A percentile compares a stretch with the other conserved stretches of the same genome.
These are phyloP conservation scores for Byssothecium circinans DNA, from an alignment of 2,329 filamentous ascomycete species.

Conservation along the genomic window DNA sequence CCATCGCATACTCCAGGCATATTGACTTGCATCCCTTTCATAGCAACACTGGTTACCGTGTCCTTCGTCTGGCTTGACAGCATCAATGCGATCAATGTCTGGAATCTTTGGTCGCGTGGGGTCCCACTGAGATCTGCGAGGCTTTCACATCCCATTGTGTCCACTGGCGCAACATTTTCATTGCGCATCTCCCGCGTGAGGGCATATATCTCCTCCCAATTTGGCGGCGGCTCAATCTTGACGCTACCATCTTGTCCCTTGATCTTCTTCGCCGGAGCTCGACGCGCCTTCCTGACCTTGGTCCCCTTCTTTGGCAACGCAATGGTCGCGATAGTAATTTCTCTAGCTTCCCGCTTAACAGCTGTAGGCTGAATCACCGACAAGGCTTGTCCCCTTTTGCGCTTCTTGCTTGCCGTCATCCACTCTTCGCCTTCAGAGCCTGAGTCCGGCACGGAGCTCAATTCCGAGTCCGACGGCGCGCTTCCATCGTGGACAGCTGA, in stretches of 20 bases:
- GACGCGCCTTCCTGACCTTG: slow-evolving; percentile 41
- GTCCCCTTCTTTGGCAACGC: slow-evolving; percentile 25
- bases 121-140: slow-evolving; percentile 60
- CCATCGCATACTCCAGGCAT: slow-evolving; percentile 55
- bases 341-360: slow-evolving; percentile 35
- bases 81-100: slow-evolving; percentile 87
- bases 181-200: slow-evolving; percentile 77
- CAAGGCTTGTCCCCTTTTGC: slow-evolving; percentile 48
- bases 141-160: slow-evolving; percentile 94
- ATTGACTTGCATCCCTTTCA: slow-evolving; percentile 75
- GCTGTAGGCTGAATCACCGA: slow-evolving; percentile 30
- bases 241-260: slow-evolving; percentile 33
- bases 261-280: slow-evolving; percentile 39
- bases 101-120: slow-evolving; percentile 69
- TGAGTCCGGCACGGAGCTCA: slow-evolving; percentile 34
- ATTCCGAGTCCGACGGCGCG: slow-evolving; percentile 30
- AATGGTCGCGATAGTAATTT: slow-evolving; percentile 15
- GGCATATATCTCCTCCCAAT: slow-evolving; percentile 83
- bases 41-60: slow-evolving; percentile 82
- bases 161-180: slow-evolving; percentile 76
- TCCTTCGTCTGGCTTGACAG: slow-evolving; percentile 92
- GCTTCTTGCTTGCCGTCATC: slow-evolving; percentile 43
- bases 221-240: slow-evolving; percentile 65
- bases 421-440: slow-evolving; percentile 25
- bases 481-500: slow-evolving; percentile 6